phyloP scores from a whole-genome alignment of 495 filamentous ascomycete species.

The Oidiodendron maius region DNA sequence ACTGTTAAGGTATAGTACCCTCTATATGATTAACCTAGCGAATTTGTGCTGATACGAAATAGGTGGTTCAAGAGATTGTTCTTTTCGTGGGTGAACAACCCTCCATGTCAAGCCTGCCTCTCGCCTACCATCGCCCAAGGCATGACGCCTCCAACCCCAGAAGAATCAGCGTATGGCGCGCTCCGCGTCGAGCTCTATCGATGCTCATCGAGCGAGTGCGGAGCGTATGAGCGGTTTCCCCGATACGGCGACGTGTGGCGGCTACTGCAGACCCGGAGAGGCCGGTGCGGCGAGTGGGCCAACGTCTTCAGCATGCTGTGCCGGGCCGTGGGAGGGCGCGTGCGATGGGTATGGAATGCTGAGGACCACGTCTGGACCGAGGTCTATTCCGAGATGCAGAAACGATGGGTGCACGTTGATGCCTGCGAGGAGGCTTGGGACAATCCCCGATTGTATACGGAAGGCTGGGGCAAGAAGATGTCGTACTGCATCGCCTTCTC shows the following conservation, averaged over 20 bases:
- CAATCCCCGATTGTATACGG: constrained; percentile 84
- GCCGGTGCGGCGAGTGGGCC: constrained; percentile 91
- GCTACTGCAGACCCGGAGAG: constrained; percentile 75
- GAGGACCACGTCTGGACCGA: constrained; percentile 99
- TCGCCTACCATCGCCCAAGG: constrained; percentile 79
- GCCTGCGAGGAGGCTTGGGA: constrained; percentile 94
- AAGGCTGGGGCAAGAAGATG: constrained; percentile 93
- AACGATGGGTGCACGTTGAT: constrained; percentile 96
- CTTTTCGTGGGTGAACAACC: constrained; percentile 96
- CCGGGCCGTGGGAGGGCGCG: constrained; percentile 81
- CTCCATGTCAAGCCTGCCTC: constrained; percentile 71
- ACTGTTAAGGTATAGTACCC: constrained; percentile 60
- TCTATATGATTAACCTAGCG: constrained; percentile 3
- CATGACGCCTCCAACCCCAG: constrained; percentile 75
- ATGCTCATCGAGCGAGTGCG: constrained; percentile 67
- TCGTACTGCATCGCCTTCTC: constrained; percentile 97
- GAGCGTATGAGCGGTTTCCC: constrained; percentile 79
- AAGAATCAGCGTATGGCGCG: constrained; percentile 84
- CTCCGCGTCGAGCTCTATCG: constrained; percentile 83
- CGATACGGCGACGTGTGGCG: constrained; percentile 96
- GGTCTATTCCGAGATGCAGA: constrained; percentile 89
- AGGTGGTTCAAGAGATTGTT: constrained; percentile 96
- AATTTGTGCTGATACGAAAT: constrained; percentile 15
- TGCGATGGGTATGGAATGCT: constrained; percentile 97
- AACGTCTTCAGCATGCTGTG: constrained; percentile 99